phyloP scores from a whole-genome alignment of 2,329 filamentous ascomycete species.

The Phaeoacremonium minimum region DNA sequence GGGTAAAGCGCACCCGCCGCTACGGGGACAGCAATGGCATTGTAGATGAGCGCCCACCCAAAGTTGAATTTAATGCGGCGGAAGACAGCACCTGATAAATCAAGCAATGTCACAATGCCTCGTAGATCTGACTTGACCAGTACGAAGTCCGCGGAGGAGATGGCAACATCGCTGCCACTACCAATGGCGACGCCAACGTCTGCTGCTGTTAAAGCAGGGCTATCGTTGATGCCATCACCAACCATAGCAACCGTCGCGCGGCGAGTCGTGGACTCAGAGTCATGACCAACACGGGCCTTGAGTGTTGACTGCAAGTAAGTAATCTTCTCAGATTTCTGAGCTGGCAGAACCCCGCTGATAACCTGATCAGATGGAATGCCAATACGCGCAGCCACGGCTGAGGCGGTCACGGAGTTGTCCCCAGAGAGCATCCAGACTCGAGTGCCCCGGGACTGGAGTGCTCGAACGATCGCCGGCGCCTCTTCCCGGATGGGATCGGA shows the following conservation, averaged over 20 bases:
- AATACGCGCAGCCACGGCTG: conserved; percentile 69
- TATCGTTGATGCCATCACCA: conserved; percentile 87
- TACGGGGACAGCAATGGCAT: conserved; percentile 71
- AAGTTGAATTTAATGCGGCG: conserved; percentile 81
- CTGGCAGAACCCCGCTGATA: conserved; percentile 81
- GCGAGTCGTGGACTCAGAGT: conserved; percentile 19
- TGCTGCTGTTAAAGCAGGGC: conserved; percentile 73
- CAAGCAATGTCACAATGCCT: conserved; percentile 68
- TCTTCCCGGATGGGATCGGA: conserved; percentile 79
- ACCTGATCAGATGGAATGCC: conserved; percentile 72
- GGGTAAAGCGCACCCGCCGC: conserved; percentile 76
- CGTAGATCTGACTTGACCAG: conserved; percentile 68
- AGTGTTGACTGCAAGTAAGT: conserved; percentile 54
- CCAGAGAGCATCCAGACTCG: conserved; percentile 91
- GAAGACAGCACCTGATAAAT: conserved; percentile 69
- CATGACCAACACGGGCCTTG: conserved; percentile 22
- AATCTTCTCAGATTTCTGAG: conserved; percentile 74
- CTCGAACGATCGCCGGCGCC: conserved; percentile 57
- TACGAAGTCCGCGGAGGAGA: conserved; percentile 78
- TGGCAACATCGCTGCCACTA: conserved; percentile 78
- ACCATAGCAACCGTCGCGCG: conserved; percentile 71
- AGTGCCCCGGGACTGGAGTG: conserved; percentile 61
- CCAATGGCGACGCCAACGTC: conserved; percentile 84
- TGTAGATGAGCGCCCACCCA: conserved; percentile 80
- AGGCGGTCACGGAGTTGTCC: conserved; percentile 81